A percentile compares a stretch with the other conserved stretches of the same genome.
phyloP scores from a whole-genome alignment of 1,284 basidiomycete species.

The Trametes pubescens region DNA sequence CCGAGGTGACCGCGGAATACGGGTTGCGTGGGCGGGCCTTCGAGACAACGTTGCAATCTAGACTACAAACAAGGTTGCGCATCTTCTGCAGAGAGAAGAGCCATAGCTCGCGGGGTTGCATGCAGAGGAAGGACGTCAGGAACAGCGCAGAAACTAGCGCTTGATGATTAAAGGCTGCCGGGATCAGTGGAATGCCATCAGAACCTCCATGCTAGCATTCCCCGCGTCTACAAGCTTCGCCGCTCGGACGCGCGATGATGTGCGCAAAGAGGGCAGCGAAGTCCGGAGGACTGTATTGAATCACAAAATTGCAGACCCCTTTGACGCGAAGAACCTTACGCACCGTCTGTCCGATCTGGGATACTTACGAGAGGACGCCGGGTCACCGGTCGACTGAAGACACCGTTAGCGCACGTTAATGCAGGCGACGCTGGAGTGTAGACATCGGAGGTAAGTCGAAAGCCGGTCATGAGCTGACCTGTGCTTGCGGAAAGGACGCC shows the following conservation, averaged over 20 bases:
- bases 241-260: neutral
- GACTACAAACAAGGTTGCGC: neutral
- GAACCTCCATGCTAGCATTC: neutral
- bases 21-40: neutral
- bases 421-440: neutral
- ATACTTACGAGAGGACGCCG: neutral
- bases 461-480: too few species aligned
- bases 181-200: neutral
- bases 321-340: neutral
- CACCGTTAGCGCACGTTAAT: neutral
- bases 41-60: neutral
- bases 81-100: neutral
- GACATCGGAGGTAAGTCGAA: neutral
- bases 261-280: neutral
- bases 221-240: neutral
- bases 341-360: neutral
- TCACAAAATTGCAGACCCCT: neutral
- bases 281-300: neutral
- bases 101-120: neutral
- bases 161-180: neutral
- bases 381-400: neutral
- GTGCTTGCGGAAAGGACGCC: neutral
- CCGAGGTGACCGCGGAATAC: neutral
- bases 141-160: neutral
- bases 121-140: conserved; percentile 1